Conservation (phyloP, 2,329 filamentous ascomycete genomes). For the Hymenoscyphus repandus region DNA sequence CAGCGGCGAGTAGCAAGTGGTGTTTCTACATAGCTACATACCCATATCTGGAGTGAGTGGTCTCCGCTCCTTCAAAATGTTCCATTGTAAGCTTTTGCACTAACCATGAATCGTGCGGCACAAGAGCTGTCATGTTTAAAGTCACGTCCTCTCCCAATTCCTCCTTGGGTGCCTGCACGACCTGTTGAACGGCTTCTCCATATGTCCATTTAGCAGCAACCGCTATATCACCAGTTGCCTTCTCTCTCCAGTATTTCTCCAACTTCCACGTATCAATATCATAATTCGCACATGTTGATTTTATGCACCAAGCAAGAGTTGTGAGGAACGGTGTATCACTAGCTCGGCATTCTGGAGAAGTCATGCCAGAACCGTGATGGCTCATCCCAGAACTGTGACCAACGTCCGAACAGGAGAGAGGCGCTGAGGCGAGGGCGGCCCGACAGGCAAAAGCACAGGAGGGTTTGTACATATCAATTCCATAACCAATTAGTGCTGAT, state of each 20-base stretch:
- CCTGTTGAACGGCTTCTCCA: too few relatives aligned
- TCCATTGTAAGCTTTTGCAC: too few relatives aligned
- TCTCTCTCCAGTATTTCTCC: constrained; percentile 24
- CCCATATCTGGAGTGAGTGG: too few relatives aligned
- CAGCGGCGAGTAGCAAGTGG: not conserved
- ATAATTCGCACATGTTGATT: constrained; percentile 18
- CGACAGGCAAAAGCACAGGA: constrained; percentile 1
- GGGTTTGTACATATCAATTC: constrained; percentile 4
- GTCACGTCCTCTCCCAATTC: too few relatives aligned
- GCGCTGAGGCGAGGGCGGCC: not conserved
- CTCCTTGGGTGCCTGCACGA: too few relatives aligned
- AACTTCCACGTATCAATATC: constrained; percentile 18
- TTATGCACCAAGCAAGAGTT: constrained; percentile 30
- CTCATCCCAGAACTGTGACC: not conserved
- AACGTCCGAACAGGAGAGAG: not conserved
- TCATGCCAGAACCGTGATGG: not conserved
- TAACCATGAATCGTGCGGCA: too few relatives aligned
- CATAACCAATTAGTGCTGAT: constrained; percentile 1
- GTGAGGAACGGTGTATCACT: constrained; percentile 22
- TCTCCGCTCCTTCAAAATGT: too few relatives aligned
- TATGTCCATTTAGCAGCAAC: too few relatives aligned
- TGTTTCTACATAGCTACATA: not conserved
- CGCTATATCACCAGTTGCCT: too few relatives aligned
- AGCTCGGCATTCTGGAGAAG: constrained; percentile 16
- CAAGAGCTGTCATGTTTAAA: too few relatives aligned